Percentiles rank a stretch among this genome's conserved stretches.
phyloP scores from a whole-genome alignment of 441 rosid species.

The Gossypium schwendimanii region DNA sequence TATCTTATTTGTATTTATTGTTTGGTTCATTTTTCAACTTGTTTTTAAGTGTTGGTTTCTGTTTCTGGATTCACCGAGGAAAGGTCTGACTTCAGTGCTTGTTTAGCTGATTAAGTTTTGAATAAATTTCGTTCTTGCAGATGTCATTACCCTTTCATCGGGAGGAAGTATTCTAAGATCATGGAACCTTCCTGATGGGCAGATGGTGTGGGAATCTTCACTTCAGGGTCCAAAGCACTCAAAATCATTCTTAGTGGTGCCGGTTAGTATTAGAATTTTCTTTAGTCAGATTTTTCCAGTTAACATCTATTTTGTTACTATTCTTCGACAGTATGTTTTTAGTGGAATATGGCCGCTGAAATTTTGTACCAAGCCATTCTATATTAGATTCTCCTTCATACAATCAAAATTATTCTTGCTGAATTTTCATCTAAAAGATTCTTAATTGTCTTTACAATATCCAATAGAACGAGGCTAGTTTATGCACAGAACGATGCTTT shows the following conservation, averaged over 20 bases:
- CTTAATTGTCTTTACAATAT: neutral
- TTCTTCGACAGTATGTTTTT: neutral
- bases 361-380: neutral
- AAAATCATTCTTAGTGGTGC: conserved; percentile 54
- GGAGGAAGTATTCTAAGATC: conserved; percentile 80
- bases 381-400: neutral
- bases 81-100: neutral
- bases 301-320: neutral
- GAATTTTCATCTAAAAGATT: neutral
- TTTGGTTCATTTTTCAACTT: neutral
- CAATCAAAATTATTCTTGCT: neutral
- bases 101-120: neutral
- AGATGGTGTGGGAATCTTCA: conserved; percentile 90
- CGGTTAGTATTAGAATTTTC: conserved; percentile 38
- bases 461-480: neutral
- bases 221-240: conserved; percentile 55
- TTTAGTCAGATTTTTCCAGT: neutral
- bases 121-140: conserved; percentile 35
- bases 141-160: conserved; percentile 79
- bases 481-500: neutral
- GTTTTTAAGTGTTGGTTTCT: neutral
- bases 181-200: conserved; percentile 99
- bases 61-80: neutral
- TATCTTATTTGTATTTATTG: neutral
- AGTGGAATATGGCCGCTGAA: neutral